Evolutionary conservation across 805 yeast genomes (phyloP), one percentile per base, ranked within the genome.

Genomic region (Ogataea saltuana): DNA sequence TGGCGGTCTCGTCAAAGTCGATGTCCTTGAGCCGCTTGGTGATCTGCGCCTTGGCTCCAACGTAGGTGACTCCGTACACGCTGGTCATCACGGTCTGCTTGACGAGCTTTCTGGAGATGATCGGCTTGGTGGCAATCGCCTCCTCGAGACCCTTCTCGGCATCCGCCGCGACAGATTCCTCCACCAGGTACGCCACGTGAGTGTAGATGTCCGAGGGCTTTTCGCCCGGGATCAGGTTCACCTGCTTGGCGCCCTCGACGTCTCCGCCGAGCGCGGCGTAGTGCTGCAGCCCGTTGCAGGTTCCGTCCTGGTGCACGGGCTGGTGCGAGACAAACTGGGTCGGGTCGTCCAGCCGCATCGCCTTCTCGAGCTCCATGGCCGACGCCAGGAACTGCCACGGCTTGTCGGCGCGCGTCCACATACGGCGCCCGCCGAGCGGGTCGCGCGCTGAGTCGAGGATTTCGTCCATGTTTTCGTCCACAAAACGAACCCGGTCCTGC

Each of bases 21-120:
- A 78, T 64, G 37, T 79, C 82, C 22, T 75, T 76, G 43, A 91
- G 68, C 59, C 90, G 90, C 57, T 83, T 85, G 44, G 80, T 78
- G 57, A 91, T 88, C 67, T 91, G 99, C 3, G 82, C 83, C 13
- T 88, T 79, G 0, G 98, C 99, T 13, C 99, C 99, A 49, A 88
- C 77, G 60, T 78, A 88, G 0, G 99, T 91, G 10, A 91, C 99
- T 56, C 99, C 99, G 61, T 91, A 91, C 27, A 91, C 99, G 58
- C 89, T 90, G 0, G 99, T 91, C 99, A 91, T 91, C 19, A 91
- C 98, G 0, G 99, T 88, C 63, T 91, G 99, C 61, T 91, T 91
- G 27, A 93, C 96, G 34, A 93, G 83, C 60, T 91, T 91, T 55
- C 99, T 77, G 15, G 83, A 76, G 44, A 91, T 77, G 46, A 80